A percentile compares a stretch with the other conserved stretches of the same genome.
phyloP scores from a whole-genome alignment of 169 alveolate species.

The Plasmodium knowlesi region DNA sequence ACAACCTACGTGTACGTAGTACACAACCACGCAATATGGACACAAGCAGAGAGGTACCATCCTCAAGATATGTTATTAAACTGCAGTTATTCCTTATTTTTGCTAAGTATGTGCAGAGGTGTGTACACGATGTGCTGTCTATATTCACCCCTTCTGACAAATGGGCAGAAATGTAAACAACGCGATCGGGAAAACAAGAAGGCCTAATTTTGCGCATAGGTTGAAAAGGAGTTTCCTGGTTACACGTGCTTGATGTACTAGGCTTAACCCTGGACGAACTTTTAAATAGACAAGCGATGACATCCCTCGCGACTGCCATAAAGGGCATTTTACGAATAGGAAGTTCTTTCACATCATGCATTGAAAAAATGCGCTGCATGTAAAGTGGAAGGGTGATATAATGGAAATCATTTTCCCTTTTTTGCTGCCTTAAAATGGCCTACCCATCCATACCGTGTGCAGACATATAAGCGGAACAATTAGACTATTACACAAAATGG shows the following conservation, averaged over 20 bases:
- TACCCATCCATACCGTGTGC: not conserved
- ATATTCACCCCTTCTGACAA: not conserved
- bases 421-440: not conserved
- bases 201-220: not conserved
- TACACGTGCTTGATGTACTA: not conserved
- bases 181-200: not conserved
- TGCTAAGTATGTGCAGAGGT: not conserved
- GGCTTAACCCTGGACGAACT: not conserved
- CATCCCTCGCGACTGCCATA: not conserved
- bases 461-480: not conserved
- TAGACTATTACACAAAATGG: not conserved
- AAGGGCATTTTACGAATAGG: not conserved
- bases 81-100: not conserved
- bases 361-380: not conserved
- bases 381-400: not conserved
- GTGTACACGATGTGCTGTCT: not conserved
- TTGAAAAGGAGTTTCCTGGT: not conserved
- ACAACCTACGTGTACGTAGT: not conserved
- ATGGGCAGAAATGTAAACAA: not conserved
- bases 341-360: not conserved
- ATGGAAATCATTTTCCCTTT: not conserved
- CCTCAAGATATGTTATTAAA: not conserved
- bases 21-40: not conserved
- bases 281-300: not conserved
- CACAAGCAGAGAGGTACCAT: not conserved